Base-by-base conservation (phyloP, 768 basidiomycete genomes). In the Steccherinum ochraceum region DNA sequence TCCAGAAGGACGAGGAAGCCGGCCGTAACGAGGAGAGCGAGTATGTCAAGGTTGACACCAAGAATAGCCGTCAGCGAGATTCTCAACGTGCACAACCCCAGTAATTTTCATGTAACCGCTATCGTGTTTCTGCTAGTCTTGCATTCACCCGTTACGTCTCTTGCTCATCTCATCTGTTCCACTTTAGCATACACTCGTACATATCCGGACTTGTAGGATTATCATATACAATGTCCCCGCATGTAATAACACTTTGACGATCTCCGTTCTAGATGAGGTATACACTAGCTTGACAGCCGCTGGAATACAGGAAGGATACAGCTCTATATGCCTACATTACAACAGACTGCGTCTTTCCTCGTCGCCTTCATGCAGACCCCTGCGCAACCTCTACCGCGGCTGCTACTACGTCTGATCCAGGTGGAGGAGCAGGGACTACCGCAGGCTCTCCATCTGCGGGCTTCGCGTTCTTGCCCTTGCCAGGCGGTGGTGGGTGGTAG, bases 401-500 rank as follows among this genome's bases (percentile, higher is more conserved):
- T 20, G 13, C 21, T 4, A 21, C 12, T 10, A 43, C 41, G 23
- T 46, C 47, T 19, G 45, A 21, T 2, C 23, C 35, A 30, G 25
- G 47, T 20, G 49, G 49, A 35, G 50, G 44, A 12, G 41, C 52
- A 24, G 52, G 48, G 2, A 45, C 52, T 11, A 30, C 23, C 1
- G 48, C 61, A 24, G 47, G 54, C 10, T 52, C 54, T 11, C 58
- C 54, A 27, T 52, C 56, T 10, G 50, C 53, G 2, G 61, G 54
- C 11, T 63, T 62, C 4, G 70, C 72, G 45, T 80, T 81, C 66
- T 76, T 87, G 40, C 85, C 88, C 57, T 83, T 90, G 1, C 86
- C 87, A 0, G 86, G 86, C 1, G 88, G 89, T 5, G 87, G 89
- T 3, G 89, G 89, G 60, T 86, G 84, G 71, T 89, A 91, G 5